Evolutionary conservation across 2,329 filamentous ascomycete species (phyloP), one percentile per base, ranked within the genome.

Genomic region (Fusarium ambrosium): DNA sequence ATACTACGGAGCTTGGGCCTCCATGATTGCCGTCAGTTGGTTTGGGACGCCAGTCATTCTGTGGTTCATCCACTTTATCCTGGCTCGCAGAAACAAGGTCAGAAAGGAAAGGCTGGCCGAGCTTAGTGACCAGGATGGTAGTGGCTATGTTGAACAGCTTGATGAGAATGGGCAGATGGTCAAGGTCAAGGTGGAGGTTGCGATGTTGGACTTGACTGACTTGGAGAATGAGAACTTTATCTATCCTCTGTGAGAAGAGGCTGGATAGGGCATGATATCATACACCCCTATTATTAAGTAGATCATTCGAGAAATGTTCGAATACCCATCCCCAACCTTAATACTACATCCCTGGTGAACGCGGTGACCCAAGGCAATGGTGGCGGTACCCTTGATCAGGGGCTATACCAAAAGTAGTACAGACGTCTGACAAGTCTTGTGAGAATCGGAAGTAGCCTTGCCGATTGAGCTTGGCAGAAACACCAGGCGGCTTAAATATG

Each of bases 211-310:
- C 48, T 70, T 84, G 69, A 85, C 83, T 18, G 83, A 85, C 62
- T 51, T 84, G 70, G 81, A 85, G 74, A 85, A 84, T 60, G 82
- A 79, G 43, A 81, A 79, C 62, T 85, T 85, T 59, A 80, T 84
- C 13, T 84, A 85, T 45, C 74, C 72, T 1, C 59, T 72, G 6
- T 75, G 71, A 55, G 27, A 1, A 55, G 4, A 32, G n/a, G 45
- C 9, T 51, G 45, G 16, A 9, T 2, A 29, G 45, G 10, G 24
- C 5, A 7, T 29, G 16, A 29, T 7, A 3, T 29, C 16, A 51
- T n/a, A n/a, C 16, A n/a, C 24, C 45, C 45, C 45, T 7, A 29
- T n/a, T 16, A n/a, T 51, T 10, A n/a, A 27, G 16, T 32, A 8
- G 9, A 29, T n/a, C 18, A 32, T 53, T 53, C 48, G 18, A 29